These are phyloP conservation scores for Spathaspora sp. DNA, from an alignment of 805 yeast species.

Conservation along the genomic window DNA sequence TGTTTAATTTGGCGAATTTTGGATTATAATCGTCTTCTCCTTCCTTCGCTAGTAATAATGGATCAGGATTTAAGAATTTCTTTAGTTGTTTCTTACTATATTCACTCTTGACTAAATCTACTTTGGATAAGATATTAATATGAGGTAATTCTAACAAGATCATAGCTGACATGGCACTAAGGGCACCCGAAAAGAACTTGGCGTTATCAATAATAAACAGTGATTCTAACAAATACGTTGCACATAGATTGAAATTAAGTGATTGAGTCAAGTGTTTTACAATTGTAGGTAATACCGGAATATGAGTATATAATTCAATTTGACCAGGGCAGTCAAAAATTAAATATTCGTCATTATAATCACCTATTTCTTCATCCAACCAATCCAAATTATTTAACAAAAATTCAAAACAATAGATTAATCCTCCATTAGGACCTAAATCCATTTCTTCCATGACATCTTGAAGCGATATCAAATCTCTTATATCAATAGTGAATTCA, in stretches of 20 bases:
- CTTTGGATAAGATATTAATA: conserved; percentile 80
- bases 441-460: conserved; percentile 95
- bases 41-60: conserved; percentile 59
- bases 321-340: conserved; percentile 98
- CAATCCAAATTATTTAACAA: conserved; percentile 87
- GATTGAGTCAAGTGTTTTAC: conserved; percentile 79
- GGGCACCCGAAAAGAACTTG: conserved; percentile 92
- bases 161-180: conserved; percentile 98
- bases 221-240: conserved; percentile 88
- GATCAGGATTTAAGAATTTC: conserved; percentile 88
- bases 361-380: conserved; percentile 97
- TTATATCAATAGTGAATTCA: conserved; percentile 88
- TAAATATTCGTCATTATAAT: conserved; percentile 87
- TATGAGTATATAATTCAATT: conserved; percentile 89
- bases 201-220: conserved; percentile 88
- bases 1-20: conserved; percentile 67
- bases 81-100: conserved; percentile 74
- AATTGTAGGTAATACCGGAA: conserved; percentile 87
- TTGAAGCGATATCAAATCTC: conserved; percentile 84
- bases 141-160: conserved; percentile 92
- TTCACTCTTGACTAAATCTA: conserved; percentile 81
- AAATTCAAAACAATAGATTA: conserved; percentile 91
- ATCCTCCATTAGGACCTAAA: conserved; percentile 92
- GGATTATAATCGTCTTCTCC: conserved; percentile 47
- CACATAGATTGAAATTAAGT: conserved; percentile 84